These are phyloP conservation scores for Leccinum pellstonianum DNA, from an alignment of 768 basidiomycete species.

Conservation along the genomic window DNA sequence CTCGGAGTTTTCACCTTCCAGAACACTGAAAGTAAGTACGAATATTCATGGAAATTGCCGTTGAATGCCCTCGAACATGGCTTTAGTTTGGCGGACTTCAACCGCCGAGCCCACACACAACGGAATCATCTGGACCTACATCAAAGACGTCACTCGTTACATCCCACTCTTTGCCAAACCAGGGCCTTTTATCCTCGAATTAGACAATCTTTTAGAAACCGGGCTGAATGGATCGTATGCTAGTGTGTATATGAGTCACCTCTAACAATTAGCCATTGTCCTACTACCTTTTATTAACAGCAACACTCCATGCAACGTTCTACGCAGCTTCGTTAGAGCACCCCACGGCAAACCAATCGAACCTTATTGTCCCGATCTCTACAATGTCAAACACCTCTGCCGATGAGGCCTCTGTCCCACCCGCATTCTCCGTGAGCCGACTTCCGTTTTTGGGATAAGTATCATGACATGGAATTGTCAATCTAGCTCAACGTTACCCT, in stretches of 20 bases:
- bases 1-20: conserved; percentile 73
- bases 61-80: not conserved
- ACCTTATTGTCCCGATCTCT: conserved; percentile 68
- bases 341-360: conserved; percentile 59
- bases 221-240: conserved; percentile 68
- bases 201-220: conserved; percentile 64
- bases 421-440: conserved; percentile 58
- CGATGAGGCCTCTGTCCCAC: conserved; percentile 75
- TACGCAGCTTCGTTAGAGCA: conserved; percentile 56
- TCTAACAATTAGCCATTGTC: not conserved
- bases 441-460: not conserved
- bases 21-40: conserved; percentile 66
- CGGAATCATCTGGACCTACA: conserved; percentile 77
- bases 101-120: conserved; percentile 70
- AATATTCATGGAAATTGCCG: not conserved
- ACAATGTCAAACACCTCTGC: conserved; percentile 61
- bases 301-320: conserved; percentile 69
- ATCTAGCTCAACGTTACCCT: conserved; percentile 63
- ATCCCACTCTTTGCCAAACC: conserved; percentile 65
- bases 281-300: conserved; percentile 34
- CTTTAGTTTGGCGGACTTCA: conserved; percentile 73
- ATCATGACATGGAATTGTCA: not conserved
- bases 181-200: conserved; percentile 69
- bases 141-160: conserved; percentile 75
- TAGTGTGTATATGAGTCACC: conserved; percentile 39